phyloP scores from a whole-genome alignment of 2,329 filamentous ascomycete species.

The Cryphonectria japonica region DNA sequence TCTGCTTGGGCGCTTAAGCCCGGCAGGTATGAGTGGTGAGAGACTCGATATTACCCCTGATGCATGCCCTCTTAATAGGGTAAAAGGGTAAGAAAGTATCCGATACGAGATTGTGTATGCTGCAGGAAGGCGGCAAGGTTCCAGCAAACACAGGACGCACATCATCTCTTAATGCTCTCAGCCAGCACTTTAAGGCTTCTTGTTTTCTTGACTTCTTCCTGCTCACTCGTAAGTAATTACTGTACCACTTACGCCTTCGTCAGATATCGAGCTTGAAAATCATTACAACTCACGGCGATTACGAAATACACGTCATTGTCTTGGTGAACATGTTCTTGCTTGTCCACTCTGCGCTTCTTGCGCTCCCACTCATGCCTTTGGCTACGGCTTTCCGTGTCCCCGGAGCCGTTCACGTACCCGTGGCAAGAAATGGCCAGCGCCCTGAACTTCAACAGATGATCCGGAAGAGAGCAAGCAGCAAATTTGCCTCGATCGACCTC shows the following conservation, averaged over 20 bases:
- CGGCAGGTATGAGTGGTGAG: background rate
- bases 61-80: background rate
- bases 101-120: background rate
- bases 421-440: background rate
- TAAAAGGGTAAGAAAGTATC: background rate
- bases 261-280: background rate
- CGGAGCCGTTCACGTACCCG: constrained; percentile 1
- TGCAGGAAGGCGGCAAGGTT: background rate
- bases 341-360: background rate
- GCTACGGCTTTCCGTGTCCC: background rate
- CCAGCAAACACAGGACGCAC: background rate
- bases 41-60: background rate
- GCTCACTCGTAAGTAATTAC: background rate
- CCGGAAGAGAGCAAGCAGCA: background rate
- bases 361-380: background rate
- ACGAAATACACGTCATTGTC: background rate
- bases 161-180: background rate
- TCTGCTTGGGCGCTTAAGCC: background rate
- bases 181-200: background rate
- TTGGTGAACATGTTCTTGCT: background rate
- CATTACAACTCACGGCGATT: background rate
- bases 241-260: background rate
- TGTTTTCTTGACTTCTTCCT: background rate
- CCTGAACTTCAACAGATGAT: background rate
- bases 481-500: background rate